A percentile compares a stretch with the other conserved stretches of the same genome.
phyloP scores from a whole-genome alignment of 164 flowering plant species.

The Macadamia tetraphylla region DNA sequence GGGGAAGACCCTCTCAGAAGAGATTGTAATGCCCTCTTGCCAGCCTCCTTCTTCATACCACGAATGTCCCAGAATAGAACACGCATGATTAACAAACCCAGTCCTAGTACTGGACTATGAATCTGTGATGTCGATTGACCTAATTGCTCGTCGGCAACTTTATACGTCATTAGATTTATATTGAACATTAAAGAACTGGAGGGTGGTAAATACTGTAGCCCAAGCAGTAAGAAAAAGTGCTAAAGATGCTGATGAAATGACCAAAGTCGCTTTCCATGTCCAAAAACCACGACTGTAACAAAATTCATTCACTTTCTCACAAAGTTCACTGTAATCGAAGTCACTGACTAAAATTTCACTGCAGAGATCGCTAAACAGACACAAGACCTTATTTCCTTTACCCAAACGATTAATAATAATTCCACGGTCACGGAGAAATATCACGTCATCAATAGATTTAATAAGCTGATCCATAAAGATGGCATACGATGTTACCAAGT shows the following conservation, averaged over 20 bases:
- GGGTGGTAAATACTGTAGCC: no score
- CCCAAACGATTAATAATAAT: constrained; percentile 13
- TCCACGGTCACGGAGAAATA: background rate
- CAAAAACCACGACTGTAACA: background rate
- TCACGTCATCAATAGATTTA: constrained; percentile 13
- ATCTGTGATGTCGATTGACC: no score
- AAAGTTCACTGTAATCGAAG: constrained; percentile 9
- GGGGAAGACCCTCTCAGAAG: no score
- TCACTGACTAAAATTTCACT: background rate
- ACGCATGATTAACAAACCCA: no score
- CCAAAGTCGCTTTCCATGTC: constrained; percentile 5
- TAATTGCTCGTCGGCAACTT: no score
- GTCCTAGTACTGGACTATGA: no score
- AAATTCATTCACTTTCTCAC: constrained; percentile 14
- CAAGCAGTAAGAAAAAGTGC: background rate
- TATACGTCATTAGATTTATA: no score
- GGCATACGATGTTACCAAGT: constrained; percentile 16
- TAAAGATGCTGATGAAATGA: background rate
- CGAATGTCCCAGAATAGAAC: no score
- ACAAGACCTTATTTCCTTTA: constrained; percentile 7
- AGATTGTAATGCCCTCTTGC: no score
- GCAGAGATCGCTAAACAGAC: constrained; percentile 13
- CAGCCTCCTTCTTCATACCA: no score
- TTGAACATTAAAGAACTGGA: background rate
- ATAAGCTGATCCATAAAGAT: constrained; percentile 23